Evolutionary conservation across 1,284 basidiomycete species (phyloP).

Genomic region (Schizopora paradoxa): DNA sequence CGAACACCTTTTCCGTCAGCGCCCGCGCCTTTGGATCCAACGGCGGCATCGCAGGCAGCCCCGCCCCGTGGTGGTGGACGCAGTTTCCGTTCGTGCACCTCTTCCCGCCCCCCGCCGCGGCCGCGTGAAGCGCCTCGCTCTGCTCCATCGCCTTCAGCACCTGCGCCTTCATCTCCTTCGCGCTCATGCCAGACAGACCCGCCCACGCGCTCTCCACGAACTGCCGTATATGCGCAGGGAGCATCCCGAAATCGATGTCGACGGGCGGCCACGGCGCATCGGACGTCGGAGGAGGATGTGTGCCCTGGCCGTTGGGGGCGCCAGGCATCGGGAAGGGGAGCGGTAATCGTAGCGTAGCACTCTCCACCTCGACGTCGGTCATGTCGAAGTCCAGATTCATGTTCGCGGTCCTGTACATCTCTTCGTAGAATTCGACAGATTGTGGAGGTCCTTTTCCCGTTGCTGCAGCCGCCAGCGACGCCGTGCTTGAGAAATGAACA

Average conservation of each 20-base stretch:
- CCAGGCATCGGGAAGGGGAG: constrained; percentile 17
- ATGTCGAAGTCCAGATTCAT: constrained; percentile 15
- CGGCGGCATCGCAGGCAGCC: constrained; percentile 30
- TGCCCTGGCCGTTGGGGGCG: constrained; percentile 10
- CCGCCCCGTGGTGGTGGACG: constrained; percentile 26
- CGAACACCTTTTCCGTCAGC: constrained; percentile 50
- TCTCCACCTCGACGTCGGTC: constrained; percentile 44
- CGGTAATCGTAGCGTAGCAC: constrained; percentile 5
- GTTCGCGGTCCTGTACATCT: constrained; percentile 10
- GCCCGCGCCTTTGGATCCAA: constrained; percentile 44
- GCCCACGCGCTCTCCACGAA: constrained; percentile 12
- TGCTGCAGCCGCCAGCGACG: constrained; percentile 32
- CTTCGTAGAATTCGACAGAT: constrained; percentile 4
- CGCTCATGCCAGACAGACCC: constrained; percentile 5
- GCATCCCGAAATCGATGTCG: too few species aligned
- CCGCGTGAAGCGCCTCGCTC: constrained; percentile 57
- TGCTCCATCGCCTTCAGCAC: constrained; percentile 66
- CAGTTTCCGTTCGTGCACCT: constrained; percentile 25
- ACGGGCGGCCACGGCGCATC: constrained; percentile 19
- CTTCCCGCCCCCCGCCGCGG: constrained; percentile 36
- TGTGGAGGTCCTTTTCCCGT: constrained; percentile 25
- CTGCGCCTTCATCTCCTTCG: constrained; percentile 27
- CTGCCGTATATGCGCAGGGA: constrained; percentile 9
- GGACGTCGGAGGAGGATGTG: constrained; percentile 5
- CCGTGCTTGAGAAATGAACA: constrained; percentile 43